A percentile compares a stretch with the other conserved stretches of the same genome.
Conservation (phyloP, 2,329 filamentous ascomycete genomes). For the Xylaria polymorpha region DNA sequence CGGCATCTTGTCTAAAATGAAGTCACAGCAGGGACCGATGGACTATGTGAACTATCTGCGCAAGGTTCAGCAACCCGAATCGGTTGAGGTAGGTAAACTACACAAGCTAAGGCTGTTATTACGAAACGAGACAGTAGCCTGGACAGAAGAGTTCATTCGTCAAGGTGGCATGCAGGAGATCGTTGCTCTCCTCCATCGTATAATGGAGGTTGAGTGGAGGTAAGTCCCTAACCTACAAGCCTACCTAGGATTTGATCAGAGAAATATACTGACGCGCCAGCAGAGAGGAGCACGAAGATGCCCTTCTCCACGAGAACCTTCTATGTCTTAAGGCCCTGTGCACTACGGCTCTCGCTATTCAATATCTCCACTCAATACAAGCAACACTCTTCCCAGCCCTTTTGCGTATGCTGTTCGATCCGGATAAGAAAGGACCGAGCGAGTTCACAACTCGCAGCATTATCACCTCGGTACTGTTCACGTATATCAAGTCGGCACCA, state of each 20-base stretch:
- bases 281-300: constrained; percentile 95
- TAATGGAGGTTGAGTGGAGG: constrained; percentile 97
- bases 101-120: constrained; percentile 92
- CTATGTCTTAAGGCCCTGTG: constrained; percentile 94
- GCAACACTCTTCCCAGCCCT: constrained; percentile 85
- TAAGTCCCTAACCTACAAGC: constrained; percentile 56
- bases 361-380: constrained; percentile 84
- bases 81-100: constrained; percentile 91
- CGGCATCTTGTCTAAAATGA: constrained; percentile 73
- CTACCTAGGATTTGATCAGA: background rate
- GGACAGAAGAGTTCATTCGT: constrained; percentile 92
- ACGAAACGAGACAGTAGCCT: constrained; percentile 93
- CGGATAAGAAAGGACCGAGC: constrained; percentile 97
- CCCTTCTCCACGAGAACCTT: constrained; percentile 88
- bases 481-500: constrained; percentile 79
- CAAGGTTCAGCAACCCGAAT: constrained; percentile 82
- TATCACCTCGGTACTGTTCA: constrained; percentile 88
- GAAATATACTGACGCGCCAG: constrained; percentile 45
- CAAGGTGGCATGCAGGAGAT: constrained; percentile 94
- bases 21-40: constrained; percentile 77
- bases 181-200: constrained; percentile 85
- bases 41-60: constrained; percentile 89
- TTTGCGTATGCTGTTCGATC: constrained; percentile 90
- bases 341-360: constrained; percentile 87
- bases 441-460: constrained; percentile 95